Base-by-base conservation (phyloP, 2,329 filamentous ascomycete genomes). In the Sporothrix luriei region DNA sequence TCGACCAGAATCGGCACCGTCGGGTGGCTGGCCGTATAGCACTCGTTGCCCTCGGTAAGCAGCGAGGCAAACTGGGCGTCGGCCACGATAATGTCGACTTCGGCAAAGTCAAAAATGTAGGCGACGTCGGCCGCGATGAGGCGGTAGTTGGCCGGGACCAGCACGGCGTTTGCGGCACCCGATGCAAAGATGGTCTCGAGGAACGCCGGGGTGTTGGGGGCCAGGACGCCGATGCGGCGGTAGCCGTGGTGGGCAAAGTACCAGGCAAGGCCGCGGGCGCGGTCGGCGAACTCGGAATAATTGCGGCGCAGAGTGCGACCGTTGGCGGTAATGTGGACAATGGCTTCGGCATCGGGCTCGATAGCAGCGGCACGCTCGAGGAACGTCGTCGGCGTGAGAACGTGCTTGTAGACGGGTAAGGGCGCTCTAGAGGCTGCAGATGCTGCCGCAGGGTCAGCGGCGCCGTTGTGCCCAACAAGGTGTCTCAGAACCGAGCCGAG, bases 181-280 rank as follows among this genome's bases (percentile, higher is more conserved):
- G 97, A 90, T 1, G 91, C 95, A 76, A 92, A 99, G 72, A 97
- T 92, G 7, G 89, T 87, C 80, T 98, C 94, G 38, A 99, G 83
- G 75, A 98, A 98, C 0, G 94, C 94, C 0, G 95, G 95, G 0
- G 95, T 99, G 78, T 99, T 99, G 3, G 95, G 92, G 10, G 89
- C 90, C 13, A 99, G 83, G 62, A 99, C 90, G 7, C 95, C 95
- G 6, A 98, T 91, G 71, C 91, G 86, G 75, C 88, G 90, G 76
- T 88, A 88, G 4, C 86, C 85, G 76, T 91, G 87, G 78, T 91
- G 92, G 74, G 87, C 86, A 69, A 99, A 78, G 78, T 91, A 98
- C 80, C 97, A 98, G 16, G 93, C 94, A 21, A 99, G 82, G 0
- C 94, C 95, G 54, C 92, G 83, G 3, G 94, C 92, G 55, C 95